A percentile compares a stretch with the other conserved stretches of the same genome.
Evolutionary conservation across 306 rosid species (phyloP).

Genomic region (Cicer pinnatifidum): DNA sequence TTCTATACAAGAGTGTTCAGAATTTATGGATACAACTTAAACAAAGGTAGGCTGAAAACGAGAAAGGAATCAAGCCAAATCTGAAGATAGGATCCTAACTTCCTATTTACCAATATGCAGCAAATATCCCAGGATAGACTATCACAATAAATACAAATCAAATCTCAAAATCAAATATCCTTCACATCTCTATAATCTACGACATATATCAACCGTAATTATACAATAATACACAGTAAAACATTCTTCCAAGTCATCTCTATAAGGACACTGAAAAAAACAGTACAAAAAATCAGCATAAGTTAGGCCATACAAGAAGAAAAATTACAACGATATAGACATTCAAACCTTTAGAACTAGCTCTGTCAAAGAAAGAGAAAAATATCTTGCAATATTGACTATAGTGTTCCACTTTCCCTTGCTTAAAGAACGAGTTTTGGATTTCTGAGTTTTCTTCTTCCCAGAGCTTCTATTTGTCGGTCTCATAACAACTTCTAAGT

Average conservation of each 20-base stretch:
- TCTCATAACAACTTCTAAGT: slow-evolving; percentile 70
- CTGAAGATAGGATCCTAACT: neutral
- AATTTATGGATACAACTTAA: neutral
- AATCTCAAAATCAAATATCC: neutral
- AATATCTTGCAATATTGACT: slow-evolving; percentile 73
- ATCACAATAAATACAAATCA: neutral
- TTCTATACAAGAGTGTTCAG: neutral
- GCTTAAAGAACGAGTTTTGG: slow-evolving; percentile 57
- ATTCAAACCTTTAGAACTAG: slow-evolving; percentile 73
- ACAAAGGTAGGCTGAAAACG: neutral
- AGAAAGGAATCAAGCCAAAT: neutral
- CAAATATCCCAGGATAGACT: slow-evolving; percentile 12
- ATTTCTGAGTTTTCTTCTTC: slow-evolving; percentile 61
- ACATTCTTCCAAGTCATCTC: slow-evolving; percentile 22
- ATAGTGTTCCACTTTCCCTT: slow-evolving; percentile 81
- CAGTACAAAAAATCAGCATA: slow-evolving; percentile 1
- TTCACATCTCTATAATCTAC: neutral
- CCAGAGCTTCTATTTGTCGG: slow-evolving; percentile 62
- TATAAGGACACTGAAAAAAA: neutral
- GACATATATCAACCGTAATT: neutral
- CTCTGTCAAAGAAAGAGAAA: slow-evolving; percentile 75
- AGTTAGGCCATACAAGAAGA: slow-evolving; percentile 8
- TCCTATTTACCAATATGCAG: neutral
- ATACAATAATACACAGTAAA: slow-evolving; percentile 6
- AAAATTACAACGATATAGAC: slow-evolving; percentile 31